phyloP scores from a whole-genome alignment of 2,329 filamentous ascomycete species.

The Sphaerulina vaccinii region DNA sequence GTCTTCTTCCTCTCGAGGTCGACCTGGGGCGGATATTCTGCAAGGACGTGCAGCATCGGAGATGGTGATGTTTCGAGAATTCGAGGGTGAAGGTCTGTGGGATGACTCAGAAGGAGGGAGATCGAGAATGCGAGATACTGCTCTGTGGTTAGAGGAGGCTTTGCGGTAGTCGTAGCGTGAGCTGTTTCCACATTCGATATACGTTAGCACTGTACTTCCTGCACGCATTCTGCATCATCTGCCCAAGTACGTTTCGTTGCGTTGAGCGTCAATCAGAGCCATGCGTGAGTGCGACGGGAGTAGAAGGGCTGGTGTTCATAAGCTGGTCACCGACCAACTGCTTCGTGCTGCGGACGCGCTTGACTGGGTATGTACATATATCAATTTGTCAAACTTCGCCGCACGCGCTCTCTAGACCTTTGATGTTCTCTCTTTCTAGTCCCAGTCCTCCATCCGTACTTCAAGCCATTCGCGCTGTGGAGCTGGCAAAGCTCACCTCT shows the following conservation, averaged over 20 bases:
- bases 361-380: slow-evolving; percentile 19
- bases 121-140: slow-evolving; percentile 22
- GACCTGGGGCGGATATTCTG: slow-evolving; percentile 15
- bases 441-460: too few species aligned
- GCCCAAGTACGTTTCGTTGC: too few species aligned
- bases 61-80: slow-evolving; percentile 39
- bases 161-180: neutral
- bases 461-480: too few species aligned
- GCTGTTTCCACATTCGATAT: too few species aligned
- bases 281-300: neutral
- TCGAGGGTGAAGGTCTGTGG: slow-evolving; percentile 28
- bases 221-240: too few species aligned
- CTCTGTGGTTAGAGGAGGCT: slow-evolving; percentile 22
- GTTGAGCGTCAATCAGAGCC: neutral
- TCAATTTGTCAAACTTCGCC: too few species aligned
- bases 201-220: too few species aligned
- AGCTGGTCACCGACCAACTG: slow-evolving; percentile 14
- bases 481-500: neutral
- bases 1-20: neutral
- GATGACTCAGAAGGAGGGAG: slow-evolving; percentile 20
- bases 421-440: too few species aligned
- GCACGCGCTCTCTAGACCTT: too few species aligned
- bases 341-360: slow-evolving; percentile 12
- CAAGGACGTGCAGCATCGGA: slow-evolving; percentile 27
- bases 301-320: neutral